phyloP scores from a whole-genome alignment of 2,329 filamentous ascomycete genomes.

The Alternaria gansuensis region DNA sequence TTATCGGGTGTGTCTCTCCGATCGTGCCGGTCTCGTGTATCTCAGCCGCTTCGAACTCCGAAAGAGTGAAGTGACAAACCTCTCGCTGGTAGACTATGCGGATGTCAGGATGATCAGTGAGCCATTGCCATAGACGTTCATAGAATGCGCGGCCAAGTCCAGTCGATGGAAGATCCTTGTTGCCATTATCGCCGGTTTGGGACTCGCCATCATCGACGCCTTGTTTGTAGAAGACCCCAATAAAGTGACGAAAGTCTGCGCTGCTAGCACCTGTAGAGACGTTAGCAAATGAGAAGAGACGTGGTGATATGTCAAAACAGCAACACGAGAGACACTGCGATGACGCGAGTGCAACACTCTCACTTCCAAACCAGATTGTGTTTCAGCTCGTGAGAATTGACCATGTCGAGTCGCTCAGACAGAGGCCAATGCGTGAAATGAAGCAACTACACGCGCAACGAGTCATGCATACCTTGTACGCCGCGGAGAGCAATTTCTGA shows the following conservation, averaged over 20 bases:
- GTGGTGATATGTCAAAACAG: conserved; percentile 9
- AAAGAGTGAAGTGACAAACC: conserved; percentile 37
- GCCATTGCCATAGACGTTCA: conserved; percentile 66
- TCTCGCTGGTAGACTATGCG: conserved; percentile 60
- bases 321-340: neutral
- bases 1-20: neutral
- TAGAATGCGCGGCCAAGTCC: conserved; percentile 55
- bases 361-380: neutral
- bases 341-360: neutral
- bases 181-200: neutral
- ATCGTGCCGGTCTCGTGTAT: conserved; percentile 22
- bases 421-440: conserved; percentile 13
- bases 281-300: conserved; percentile 6
- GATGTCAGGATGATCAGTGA: conserved; percentile 65
- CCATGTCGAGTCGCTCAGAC: conserved; percentile 1
- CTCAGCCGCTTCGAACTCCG: conserved; percentile 47
- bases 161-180: neutral
- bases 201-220: conserved; percentile 14
- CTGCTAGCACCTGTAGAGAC: conserved; percentile 51
- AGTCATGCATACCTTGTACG: conserved; percentile 62
- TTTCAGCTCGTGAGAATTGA: neutral
- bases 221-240: conserved; percentile 50
- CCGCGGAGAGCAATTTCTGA: conserved; percentile 68
- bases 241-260: conserved; percentile 52
- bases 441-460: conserved; percentile 17